Evolutionary conservation across 352 stramenopile genomes (phyloP).

Genomic region (Phytopythium cucurbitacearum): DNA sequence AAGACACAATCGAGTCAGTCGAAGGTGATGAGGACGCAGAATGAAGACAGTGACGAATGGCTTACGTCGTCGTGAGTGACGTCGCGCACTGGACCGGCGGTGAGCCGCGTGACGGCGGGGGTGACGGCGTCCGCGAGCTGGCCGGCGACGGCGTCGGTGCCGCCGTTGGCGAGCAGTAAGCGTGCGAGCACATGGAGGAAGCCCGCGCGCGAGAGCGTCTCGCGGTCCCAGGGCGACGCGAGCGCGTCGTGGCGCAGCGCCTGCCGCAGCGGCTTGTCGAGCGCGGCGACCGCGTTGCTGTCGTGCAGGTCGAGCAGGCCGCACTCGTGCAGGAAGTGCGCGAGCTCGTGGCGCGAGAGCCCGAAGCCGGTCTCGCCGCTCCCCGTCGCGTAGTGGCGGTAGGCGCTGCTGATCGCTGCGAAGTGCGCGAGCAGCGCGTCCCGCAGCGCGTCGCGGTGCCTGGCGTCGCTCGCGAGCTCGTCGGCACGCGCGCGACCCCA

Average conservation of each 20-base stretch:
- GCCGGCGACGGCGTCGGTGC: conserved; percentile 34
- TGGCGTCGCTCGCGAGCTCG: conserved; percentile 43
- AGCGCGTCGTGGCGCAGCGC: conserved; percentile 34
- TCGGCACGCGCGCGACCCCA: conserved; percentile 54
- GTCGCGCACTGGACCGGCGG: conserved; percentile 66
- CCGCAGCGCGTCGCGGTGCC: conserved; percentile 43
- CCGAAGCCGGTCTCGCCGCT: conserved; percentile 58
- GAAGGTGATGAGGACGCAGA: neutral
- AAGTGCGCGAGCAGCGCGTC: conserved; percentile 59
- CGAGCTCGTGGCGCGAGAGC: conserved; percentile 62
- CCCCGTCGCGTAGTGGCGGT: conserved; percentile 75
- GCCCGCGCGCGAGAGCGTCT: conserved; percentile 55
- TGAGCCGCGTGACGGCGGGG: conserved; percentile 53
- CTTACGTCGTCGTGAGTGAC: conserved; percentile 70
- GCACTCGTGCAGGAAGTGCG: conserved; percentile 77
- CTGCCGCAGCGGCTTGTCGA: conserved; percentile 11
- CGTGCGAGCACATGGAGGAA: conserved; percentile 67
- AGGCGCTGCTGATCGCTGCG: conserved; percentile 43
- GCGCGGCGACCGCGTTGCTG: conserved; percentile 30
- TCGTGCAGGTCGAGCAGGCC: conserved; percentile 33
- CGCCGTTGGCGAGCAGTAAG: conserved; percentile 14
- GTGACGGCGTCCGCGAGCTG: conserved; percentile 37
- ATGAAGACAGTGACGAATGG: neutral
- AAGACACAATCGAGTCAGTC: neutral
- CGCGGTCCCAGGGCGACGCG: conserved; percentile 39